These are phyloP conservation scores for Mycena pura DNA, from an alignment of 768 basidiomycete genomes.

Conservation along the genomic window DNA sequence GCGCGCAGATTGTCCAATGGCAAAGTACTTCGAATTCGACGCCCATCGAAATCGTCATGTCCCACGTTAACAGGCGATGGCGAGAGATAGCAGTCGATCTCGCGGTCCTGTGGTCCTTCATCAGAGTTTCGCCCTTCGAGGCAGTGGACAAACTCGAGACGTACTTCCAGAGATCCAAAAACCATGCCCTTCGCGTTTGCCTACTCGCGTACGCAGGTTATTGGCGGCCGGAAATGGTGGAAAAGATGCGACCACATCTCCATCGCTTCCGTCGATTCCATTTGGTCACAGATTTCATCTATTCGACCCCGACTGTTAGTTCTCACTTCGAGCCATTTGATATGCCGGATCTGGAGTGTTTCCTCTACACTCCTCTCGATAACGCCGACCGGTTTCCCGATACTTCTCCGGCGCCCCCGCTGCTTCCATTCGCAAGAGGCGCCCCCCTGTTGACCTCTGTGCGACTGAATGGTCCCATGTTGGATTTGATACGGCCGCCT, in stretches of 20 bases:
- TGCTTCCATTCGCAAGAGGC: slow-evolving; percentile 13
- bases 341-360: slow-evolving; percentile 20
- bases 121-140: slow-evolving; percentile 14
- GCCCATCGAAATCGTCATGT: slow-evolving; percentile 21
- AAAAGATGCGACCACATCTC: slow-evolving; percentile 11
- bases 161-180: slow-evolving; percentile 20
- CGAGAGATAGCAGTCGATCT: slow-evolving; percentile 17
- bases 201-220: slow-evolving; percentile 18
- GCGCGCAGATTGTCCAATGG: slow-evolving; percentile 6
- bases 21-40: neutral
- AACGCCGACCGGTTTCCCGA: neutral
- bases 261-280: slow-evolving; percentile 21
- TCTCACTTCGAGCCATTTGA: slow-evolving; percentile 18
- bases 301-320: slow-evolving; percentile 5
- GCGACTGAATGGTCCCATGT: slow-evolving; percentile 21
- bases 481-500: slow-evolving; percentile 16
- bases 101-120: slow-evolving; percentile 23
- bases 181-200: slow-evolving; percentile 14
- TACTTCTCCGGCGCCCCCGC: neutral
- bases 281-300: slow-evolving; percentile 19
- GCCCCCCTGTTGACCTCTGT: slow-evolving; percentile 10
- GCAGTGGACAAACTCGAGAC: slow-evolving; percentile 16
- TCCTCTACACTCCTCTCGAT: slow-evolving; percentile 24
- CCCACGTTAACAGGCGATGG: slow-evolving; percentile 22
- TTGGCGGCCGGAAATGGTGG: slow-evolving; percentile 14